Base-by-base conservation (phyloP, 106 monocot species). In the Allium cepa region DNA sequence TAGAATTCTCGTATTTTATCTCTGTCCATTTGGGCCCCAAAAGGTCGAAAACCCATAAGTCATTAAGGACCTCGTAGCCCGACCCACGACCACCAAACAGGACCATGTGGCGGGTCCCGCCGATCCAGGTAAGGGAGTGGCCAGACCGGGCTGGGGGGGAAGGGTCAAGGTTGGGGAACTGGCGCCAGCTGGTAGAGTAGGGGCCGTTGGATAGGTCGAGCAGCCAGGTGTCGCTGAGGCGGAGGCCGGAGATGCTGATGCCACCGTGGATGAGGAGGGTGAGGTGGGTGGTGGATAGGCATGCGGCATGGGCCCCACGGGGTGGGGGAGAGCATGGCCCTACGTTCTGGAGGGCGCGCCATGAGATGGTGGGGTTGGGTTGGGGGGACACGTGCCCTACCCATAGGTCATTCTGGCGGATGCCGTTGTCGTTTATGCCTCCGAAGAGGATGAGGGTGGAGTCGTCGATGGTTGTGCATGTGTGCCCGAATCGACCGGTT, bases 241-340 rank as follows among this genome's bases (percentile, higher is more conserved):
- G 81, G 45, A 76, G 80, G 12, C 88, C 86, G 26, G 78, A 46
- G 7, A 66, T 69, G 0, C 92, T 86, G 17, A 92, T 92, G 11
- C 96, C 96, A 12, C 96, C 96, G 62, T 97, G 88, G 17, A 94
- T 81, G 51, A 92, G 72, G 46, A 97, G 49, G 47, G 64, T 77
- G 17, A 62, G 26, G 50, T 56, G 55, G 47, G 88, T 82, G 22
- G 80, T 72, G 13, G 74, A 64, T 45, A 67, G 67, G 76, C 92
- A 97, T 14, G 80, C 86, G 3, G 92, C 85, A 62, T 97, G 92
- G 15, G 96, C 96, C 26, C 96, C 96, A n/a, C 92, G 92, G 71
- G 96, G 84, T 75, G 53, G 96, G 96, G 28, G 64, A 50, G 22
- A 78, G 11, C 4, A 4, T 36, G 36, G 18, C 10, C 80, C 89